Percentiles rank a stretch among this genome's conserved stretches.
These are phyloP conservation scores for Schizophyllum amplum DNA, from an alignment of 1,284 basidiomycete species.

Conservation along the genomic window DNA sequence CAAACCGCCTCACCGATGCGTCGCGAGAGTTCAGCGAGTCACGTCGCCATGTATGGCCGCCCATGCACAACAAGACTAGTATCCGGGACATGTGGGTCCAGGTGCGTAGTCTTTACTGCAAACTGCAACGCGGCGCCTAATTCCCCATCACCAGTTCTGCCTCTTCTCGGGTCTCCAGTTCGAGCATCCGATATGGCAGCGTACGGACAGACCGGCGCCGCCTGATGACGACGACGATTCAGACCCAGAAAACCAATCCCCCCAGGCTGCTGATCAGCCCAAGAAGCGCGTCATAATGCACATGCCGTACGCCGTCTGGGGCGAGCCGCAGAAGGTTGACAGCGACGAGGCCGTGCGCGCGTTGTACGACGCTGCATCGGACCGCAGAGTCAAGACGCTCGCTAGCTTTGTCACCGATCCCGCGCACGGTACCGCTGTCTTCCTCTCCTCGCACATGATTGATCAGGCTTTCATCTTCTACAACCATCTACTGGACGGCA, in stretches of 20 bases:
- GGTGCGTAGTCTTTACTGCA: background rate
- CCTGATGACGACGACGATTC: background rate
- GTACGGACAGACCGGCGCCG: background rate
- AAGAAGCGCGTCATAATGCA: background rate
- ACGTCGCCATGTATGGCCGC: background rate
- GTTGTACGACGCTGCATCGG: background rate
- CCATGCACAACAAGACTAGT: background rate
- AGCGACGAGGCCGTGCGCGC: background rate
- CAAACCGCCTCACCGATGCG: background rate
- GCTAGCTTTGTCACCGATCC: background rate
- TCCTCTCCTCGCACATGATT: background rate
- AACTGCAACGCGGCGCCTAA: too few relatives aligned
- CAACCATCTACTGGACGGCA: background rate
- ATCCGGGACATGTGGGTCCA: background rate
- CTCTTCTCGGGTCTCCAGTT: background rate
- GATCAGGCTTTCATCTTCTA: background rate
- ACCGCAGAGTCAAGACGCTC: background rate
- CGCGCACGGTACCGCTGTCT: background rate
- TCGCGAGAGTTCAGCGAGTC: background rate
- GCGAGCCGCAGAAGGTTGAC: background rate
- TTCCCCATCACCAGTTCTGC: background rate
- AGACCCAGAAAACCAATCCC: background rate
- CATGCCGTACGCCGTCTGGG: background rate
- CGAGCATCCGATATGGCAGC: background rate
- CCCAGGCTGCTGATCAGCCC: background rate